These are phyloP conservation scores for Adenanthera pavonina DNA, from an alignment of 306 rosid genomes.

Conservation along the genomic window DNA sequence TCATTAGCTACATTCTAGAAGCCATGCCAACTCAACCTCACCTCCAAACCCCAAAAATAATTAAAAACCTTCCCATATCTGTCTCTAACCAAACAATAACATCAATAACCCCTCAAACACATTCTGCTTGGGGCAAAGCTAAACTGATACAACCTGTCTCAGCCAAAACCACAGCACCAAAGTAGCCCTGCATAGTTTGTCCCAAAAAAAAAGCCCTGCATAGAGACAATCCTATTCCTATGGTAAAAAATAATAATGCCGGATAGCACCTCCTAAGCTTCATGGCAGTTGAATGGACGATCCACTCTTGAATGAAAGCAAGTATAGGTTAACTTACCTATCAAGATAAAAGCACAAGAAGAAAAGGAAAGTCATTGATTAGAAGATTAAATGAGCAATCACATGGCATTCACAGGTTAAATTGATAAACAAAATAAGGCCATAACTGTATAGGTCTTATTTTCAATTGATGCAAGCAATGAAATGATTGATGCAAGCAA, in stretches of 20 bases:
- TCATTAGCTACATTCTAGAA: conserved; percentile 20
- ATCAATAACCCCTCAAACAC: conserved; percentile 9
- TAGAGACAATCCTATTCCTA: neutral
- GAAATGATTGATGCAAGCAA: neutral
- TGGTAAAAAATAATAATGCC: neutral
- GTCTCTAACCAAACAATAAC: conserved; percentile 3
- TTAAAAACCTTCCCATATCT: neutral
- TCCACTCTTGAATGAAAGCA: neutral
- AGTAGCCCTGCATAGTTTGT: neutral
- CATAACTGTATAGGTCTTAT: neutral
- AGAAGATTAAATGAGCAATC: conserved; percentile 15
- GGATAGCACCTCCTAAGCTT: conserved; percentile 13
- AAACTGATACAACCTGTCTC: neutral
- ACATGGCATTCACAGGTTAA: neutral
- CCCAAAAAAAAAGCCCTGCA: too few relatives aligned
- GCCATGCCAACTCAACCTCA: neutral
- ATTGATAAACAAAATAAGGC: conserved; percentile 14
- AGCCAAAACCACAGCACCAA: conserved; percentile 1
- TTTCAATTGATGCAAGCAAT: neutral
- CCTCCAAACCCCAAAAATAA: neutral
- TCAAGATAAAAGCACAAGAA: conserved; percentile 31
- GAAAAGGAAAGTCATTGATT: conserved; percentile 7
- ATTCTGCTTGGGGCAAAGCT: neutral
- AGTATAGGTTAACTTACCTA: conserved; percentile 38
- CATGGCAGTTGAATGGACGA: conserved; percentile 8